A percentile compares a stretch with the other conserved stretches of the same genome.
These are phyloP conservation scores for Quercus mongolica DNA, from an alignment of 306 rosid genomes.

Conservation along the genomic window DNA sequence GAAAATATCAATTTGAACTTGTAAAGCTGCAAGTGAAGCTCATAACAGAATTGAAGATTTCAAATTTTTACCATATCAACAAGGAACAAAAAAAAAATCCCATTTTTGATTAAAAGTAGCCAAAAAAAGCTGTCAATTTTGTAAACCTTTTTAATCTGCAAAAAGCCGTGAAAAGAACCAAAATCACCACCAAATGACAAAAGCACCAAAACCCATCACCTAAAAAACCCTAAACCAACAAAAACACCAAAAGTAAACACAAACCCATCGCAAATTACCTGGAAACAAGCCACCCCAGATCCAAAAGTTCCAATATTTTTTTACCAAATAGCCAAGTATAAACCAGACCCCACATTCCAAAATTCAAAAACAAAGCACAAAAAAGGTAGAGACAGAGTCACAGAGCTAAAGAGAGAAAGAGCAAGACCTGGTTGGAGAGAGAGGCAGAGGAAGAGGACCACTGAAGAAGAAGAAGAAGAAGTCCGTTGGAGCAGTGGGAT, in stretches of 20 bases:
- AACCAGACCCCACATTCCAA: slow-evolving; percentile 17
- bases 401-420: not conserved
- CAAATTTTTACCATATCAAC: not conserved
- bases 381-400: not conserved
- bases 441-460: not conserved
- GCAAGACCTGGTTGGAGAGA: slow-evolving; percentile 15
- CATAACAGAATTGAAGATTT: not conserved
- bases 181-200: slow-evolving; percentile 6
- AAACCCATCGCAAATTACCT: slow-evolving; percentile 20
- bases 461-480: slow-evolving; percentile 5
- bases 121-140: not conserved
- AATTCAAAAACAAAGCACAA: not conserved
- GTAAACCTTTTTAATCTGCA: not conserved
- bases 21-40: slow-evolving; percentile 12
- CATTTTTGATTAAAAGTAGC: not conserved
- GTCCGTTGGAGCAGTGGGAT: slow-evolving; percentile 52
- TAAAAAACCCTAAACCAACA: slow-evolving; percentile 16
- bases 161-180: not conserved
- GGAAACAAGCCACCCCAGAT: slow-evolving; percentile 40
- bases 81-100: not conserved
- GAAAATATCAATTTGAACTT: slow-evolving; percentile 9
- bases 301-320: slow-evolving; percentile 13
- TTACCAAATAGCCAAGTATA: not conserved
- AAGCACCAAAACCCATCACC: slow-evolving; percentile 26
- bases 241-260: slow-evolving; percentile 16